Conservation (phyloP, 1,284 basidiomycete genomes). For the Macrocystidia cucumis region DNA sequence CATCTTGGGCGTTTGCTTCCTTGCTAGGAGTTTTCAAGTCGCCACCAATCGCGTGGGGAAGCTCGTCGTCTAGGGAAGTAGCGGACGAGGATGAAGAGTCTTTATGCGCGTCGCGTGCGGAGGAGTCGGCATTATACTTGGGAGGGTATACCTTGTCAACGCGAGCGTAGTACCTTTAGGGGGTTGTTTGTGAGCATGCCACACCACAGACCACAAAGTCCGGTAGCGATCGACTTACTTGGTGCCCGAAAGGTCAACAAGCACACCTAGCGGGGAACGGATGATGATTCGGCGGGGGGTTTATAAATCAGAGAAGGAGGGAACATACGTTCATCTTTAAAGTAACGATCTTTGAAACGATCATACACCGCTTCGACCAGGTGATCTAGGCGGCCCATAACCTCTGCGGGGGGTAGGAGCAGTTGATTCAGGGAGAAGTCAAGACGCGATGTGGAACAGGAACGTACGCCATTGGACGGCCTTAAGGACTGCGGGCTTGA, state of each 20-base stretch:
- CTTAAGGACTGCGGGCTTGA: constrained; percentile 87
- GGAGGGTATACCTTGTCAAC: constrained; percentile 73
- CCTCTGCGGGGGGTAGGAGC: constrained; percentile 52
- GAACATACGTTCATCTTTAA: constrained; percentile 71
- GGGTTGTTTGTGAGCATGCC: constrained; percentile 14
- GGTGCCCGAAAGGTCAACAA: constrained; percentile 77
- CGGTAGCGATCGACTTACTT: constrained; percentile 46
- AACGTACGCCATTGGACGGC: constrained; percentile 94
- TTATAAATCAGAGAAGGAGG: constrained; percentile 1
- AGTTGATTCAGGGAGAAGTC: constrained; percentile 10
- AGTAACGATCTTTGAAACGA: constrained; percentile 94
- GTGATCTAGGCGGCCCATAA: constrained; percentile 91
- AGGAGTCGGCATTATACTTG: constrained; percentile 37
- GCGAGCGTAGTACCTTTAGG: constrained; percentile 64
- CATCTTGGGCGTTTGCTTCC: constrained; percentile 67
- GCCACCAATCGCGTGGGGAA: constrained; percentile 67
- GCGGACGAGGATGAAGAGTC: constrained; percentile 22
- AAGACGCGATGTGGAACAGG: constrained; percentile 10
- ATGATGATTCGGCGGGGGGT: no score
- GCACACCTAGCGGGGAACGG: constrained; percentile 61
- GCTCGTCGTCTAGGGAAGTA: constrained; percentile 30
- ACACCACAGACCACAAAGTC: no score
- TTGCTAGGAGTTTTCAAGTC: constrained; percentile 74
- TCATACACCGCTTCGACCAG: constrained; percentile 93
- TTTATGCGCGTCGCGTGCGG: constrained; percentile 34